Conservation (phyloP, 169 alveolate genomes). For the Cystoisospora suis region DNA sequence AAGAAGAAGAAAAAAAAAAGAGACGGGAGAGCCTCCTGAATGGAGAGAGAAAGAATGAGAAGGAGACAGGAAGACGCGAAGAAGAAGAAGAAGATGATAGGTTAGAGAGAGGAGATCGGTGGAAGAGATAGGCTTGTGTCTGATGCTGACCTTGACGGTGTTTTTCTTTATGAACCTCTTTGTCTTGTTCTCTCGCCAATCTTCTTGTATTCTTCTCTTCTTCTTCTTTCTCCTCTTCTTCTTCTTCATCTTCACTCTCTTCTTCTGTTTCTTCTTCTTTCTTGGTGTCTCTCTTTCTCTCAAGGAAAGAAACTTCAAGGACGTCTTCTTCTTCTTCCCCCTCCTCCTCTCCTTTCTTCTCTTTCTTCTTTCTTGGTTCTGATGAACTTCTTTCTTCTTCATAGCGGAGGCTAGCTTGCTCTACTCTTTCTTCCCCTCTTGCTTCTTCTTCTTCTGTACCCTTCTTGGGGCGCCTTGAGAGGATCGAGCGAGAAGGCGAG, state of each 20-base stretch:
- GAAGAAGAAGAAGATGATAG: too few relatives aligned
- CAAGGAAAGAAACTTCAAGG: too few relatives aligned
- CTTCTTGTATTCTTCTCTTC: not conserved
- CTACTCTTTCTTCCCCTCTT: not conserved
- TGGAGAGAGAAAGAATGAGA: too few relatives aligned
- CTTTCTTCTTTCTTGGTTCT: not conserved
- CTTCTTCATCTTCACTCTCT: not conserved
- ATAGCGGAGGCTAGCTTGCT: not conserved
- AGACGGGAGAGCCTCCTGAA: too few relatives aligned
- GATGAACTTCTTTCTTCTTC: not conserved
- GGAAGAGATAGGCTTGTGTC: too few relatives aligned
- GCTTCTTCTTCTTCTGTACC: not conserved
- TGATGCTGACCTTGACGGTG: too few relatives aligned
- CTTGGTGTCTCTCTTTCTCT: not conserved
- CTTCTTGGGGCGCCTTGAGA: not conserved
- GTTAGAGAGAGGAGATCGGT: too few relatives aligned
- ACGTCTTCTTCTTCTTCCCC: not conserved
- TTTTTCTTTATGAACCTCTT: not conserved
- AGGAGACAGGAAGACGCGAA: too few relatives aligned
- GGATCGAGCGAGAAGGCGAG: too few relatives aligned
- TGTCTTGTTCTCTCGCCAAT: not conserved
- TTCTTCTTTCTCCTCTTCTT: not conserved
- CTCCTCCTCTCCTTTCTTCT: not conserved
- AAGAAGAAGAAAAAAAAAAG: too few relatives aligned
- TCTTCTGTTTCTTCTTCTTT: not conserved